phyloP scores from a whole-genome alignment of 805 yeast species.

The Metschnikowia hibisci region DNA sequence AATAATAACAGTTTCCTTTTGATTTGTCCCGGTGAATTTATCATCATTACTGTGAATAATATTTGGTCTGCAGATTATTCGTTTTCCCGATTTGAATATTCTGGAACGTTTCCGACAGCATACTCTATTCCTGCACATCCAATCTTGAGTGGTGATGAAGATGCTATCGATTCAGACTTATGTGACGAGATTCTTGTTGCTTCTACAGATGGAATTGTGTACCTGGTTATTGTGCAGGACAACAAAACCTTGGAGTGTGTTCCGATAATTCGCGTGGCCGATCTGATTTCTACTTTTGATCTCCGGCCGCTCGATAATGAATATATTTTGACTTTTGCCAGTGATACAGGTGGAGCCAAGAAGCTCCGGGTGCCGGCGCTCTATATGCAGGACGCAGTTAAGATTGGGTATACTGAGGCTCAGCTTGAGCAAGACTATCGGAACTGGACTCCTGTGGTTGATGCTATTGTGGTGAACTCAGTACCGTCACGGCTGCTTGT shows the following conservation, averaged over 20 bases:
- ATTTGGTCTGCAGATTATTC: conserved; percentile 45
- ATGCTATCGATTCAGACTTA: not conserved
- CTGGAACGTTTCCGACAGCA: conserved; percentile 40
- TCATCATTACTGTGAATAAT: conserved; percentile 39
- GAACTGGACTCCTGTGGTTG: conserved; percentile 49
- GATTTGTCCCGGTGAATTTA: conserved; percentile 31
- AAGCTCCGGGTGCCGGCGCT: conserved; percentile 24
- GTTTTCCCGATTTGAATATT: conserved; percentile 21
- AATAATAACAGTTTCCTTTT: conserved; percentile 36
- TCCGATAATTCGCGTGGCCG: conserved; percentile 36
- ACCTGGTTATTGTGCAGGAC: conserved; percentile 24
- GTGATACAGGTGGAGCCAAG: conserved; percentile 39
- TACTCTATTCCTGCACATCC: conserved; percentile 26
- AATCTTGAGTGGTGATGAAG: conserved; percentile 10
- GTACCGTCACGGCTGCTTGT: conserved; percentile 17
- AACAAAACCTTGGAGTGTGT: conserved; percentile 13
- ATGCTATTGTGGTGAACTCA: conserved; percentile 34
- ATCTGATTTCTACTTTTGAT: conserved; percentile 30
- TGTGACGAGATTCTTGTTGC: conserved; percentile 31
- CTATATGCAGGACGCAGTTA: conserved; percentile 1
- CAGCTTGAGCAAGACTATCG: conserved; percentile 28
- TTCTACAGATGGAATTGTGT: conserved; percentile 33
- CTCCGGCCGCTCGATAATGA: conserved; percentile 9
- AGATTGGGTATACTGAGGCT: conserved; percentile 22
- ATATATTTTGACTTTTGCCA: conserved; percentile 33